Base-by-base conservation (phyloP, 805 yeast genomes). In the Wickerhamomyces tratensis region DNA sequence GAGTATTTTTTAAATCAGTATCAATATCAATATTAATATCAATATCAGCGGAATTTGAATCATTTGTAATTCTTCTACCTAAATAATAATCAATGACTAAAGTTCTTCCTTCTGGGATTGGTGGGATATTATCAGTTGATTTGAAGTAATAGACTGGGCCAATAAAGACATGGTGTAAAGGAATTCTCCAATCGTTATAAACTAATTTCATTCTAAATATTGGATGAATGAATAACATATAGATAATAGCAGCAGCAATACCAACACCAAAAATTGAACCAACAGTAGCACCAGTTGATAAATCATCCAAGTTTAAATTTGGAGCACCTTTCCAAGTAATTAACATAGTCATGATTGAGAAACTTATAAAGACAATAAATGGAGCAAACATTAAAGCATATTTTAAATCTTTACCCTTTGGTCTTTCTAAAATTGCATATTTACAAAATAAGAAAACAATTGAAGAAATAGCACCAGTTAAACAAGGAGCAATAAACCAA, bases 281-380 rank as follows among this genome's bases (percentile, higher is more conserved):
- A 38, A 64, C 68, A 36, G 74, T 74, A 10, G 80, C 71, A 30
- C 74, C 73, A 6, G 67, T 53, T 2, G 79, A 65, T 41, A 82
- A 65, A 7, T 75, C 55, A 48, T 75, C 67, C 53, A 83, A 67
- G 27, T 76, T 63, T 51, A 82, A 70, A 49, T 72, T 71, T 52
- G 89, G 87, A 43, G 89, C 81, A 52, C 88, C 89, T 59, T 83
- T 82, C 85, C 86, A 81, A 35, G 79, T 86, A 56, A 83, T 77
- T 61, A 82, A 71, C 84, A 84, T 81, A 45, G 88, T 79, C 52
- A 83, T 68, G 40, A 82, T 71, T 36, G 79, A 58, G 44, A 79
- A 77, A 25, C 86, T 73, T 35, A 67, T 55, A 49, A 74, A 80
- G 20, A 82, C 82, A 57, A 81, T 69, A 25, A 71, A 41, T 10